Base-by-base conservation (phyloP, 1,284 basidiomycete genomes). In the Sporisorium reilianum region DNA sequence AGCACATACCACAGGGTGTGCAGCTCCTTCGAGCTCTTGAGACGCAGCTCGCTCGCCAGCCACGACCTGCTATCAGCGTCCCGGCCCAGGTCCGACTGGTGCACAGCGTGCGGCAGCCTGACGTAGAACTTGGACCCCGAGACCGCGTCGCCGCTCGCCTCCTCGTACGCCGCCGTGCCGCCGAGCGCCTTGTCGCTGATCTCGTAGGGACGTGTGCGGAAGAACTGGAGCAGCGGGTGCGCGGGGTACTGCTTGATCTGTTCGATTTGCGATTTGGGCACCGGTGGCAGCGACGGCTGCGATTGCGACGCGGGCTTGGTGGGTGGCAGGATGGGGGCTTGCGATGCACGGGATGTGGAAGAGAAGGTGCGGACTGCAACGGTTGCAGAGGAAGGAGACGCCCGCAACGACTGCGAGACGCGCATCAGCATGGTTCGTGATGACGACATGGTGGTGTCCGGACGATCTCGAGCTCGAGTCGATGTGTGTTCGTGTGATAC, bases 1-100 rank as follows among this genome's bases (percentile, higher is more conserved):
- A 80, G 62, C 28, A 80, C 75, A 57, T 84, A 84, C 83, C 83
- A 84, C 38, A 84, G 74, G 16, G 78, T 77, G 55, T 84, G 83
- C 49, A 84, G 68, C 41, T 84, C 83, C 36, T 77, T 65, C 25
- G 71, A 76, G 34, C 75, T 79, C 66, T 84, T 84, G 10, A 74
- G 52, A 9, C 83, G 55, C 36, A 84, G 53, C 48, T 84, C 83
- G 34, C 79, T 66, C 2, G 82, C 81, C 16, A 78, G 52, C 80
- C 82, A 84, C 5, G 71, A 61, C 8, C 82, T 66, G 36, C 66
- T 65, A 16, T 70, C 56, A 6, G 52, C 48, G 26, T 80, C 75
- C 20, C 58, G 60, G 25, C 68, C 67, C 9, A 83, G 60, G 45
- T 80, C 75, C 0, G 25, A 5, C 46, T 67, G 65, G 2, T 64